These are phyloP conservation scores for Xylaria sp. DNA, from an alignment of 2,329 filamentous ascomycete species.

Conservation along the genomic window DNA sequence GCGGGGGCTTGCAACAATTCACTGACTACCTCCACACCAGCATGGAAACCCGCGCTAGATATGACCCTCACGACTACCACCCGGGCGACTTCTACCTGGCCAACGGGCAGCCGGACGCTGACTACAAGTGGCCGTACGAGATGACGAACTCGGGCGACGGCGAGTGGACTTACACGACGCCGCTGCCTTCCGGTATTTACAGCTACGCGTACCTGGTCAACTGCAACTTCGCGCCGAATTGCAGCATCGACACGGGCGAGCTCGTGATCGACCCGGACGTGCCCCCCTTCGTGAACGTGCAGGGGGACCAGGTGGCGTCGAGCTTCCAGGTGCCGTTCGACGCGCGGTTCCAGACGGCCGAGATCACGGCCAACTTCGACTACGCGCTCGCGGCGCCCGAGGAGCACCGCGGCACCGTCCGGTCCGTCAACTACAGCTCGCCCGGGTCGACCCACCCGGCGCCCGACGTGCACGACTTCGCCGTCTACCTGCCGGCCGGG, in stretches of 20 bases:
- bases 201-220: constrained; percentile 35
- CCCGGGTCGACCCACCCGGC: constrained; percentile 35
- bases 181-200: constrained; percentile 34
- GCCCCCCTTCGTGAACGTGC: constrained; percentile 33
- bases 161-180: constrained; percentile 33
- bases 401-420: constrained; percentile 27
- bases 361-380: constrained; percentile 30
- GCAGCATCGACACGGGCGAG: constrained; percentile 33
- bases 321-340: constrained; percentile 37
- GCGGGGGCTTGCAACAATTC: constrained; percentile 31
- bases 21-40: constrained; percentile 36
- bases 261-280: constrained; percentile 36
- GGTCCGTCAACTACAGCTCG: constrained; percentile 36
- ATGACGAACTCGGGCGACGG: constrained; percentile 28
- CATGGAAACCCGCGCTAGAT: constrained; percentile 24
- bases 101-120: constrained; percentile 10
- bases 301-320: constrained; percentile 32
- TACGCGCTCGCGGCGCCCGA: constrained; percentile 27
- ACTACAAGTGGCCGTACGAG: constrained; percentile 33
- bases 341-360: constrained; percentile 27
- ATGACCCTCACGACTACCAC: constrained; percentile 33
- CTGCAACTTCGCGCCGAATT: constrained; percentile 31
- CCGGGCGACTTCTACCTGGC: constrained; percentile 34
- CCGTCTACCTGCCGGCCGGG: constrained; percentile 33
- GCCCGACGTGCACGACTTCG: constrained; percentile 33